phyloP scores from a whole-genome alignment of 1,284 basidiomycete species.

The Trichosporon ovoides region DNA sequence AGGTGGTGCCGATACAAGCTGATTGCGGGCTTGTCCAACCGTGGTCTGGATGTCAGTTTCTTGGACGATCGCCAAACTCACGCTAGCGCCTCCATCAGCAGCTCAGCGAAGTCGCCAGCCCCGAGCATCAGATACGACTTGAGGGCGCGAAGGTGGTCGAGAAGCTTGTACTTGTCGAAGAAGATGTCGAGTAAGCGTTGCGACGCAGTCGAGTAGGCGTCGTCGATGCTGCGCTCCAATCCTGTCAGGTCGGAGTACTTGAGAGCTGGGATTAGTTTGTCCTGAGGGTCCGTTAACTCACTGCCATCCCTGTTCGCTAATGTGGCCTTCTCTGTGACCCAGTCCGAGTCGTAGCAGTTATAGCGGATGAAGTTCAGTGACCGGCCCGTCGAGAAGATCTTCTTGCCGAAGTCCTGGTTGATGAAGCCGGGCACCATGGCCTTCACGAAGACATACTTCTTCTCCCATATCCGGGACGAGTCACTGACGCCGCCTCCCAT shows the following conservation, averaged over 20 bases:
- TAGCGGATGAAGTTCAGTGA: conserved; percentile 97
- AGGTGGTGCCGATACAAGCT: conserved; percentile 92
- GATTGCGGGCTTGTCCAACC: conserved; percentile 80
- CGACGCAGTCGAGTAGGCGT: conserved; percentile 86
- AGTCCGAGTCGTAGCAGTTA: conserved; percentile 91
- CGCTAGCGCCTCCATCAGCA: conserved; percentile 87
- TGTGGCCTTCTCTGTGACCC: conserved; percentile 83
- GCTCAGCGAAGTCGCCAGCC: conserved; percentile 92
- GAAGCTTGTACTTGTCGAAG: conserved; percentile 86
- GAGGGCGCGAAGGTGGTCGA: conserved; percentile 84
- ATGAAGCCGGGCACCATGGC: conserved; percentile 96
- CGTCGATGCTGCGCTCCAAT: conserved; percentile 88
- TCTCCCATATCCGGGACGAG: conserved; percentile 69
- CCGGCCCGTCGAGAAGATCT: conserved; percentile 98
- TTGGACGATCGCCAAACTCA: too few relatives aligned
- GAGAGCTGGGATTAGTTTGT: conserved; percentile 56
- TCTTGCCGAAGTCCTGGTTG: conserved; percentile 89
- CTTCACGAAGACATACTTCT: conserved; percentile 83
- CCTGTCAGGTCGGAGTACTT: conserved; percentile 92
- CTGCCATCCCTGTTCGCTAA: conserved; percentile 52
- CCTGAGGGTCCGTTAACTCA: not conserved
- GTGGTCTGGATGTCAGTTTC: conserved; percentile 57
- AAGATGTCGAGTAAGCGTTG: conserved; percentile 91
- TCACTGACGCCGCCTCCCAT: conserved; percentile 33
- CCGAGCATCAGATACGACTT: conserved; percentile 91